These are phyloP conservation scores for Gossypium aridum DNA, from an alignment of 441 rosid species.

Conservation along the genomic window DNA sequence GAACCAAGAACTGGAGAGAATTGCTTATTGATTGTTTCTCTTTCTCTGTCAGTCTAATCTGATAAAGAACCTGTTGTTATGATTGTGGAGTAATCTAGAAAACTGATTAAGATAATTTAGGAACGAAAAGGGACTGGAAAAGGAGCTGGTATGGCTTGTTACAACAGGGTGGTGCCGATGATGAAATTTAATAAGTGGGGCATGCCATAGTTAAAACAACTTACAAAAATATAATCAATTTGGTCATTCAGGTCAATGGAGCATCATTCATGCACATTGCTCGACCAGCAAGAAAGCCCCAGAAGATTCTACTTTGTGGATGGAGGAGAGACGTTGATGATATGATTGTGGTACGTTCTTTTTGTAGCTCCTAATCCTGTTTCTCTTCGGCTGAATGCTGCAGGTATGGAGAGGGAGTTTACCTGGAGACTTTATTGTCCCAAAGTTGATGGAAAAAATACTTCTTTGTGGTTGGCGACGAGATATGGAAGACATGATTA, in stretches of 20 bases:
- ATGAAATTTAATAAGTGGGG: conserved; percentile 29
- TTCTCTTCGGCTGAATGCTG: conserved; percentile 47
- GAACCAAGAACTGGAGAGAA: not conserved
- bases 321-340: conserved; percentile 90
- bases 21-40: not conserved
- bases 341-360: conserved; percentile 79
- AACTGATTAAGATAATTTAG: not conserved
- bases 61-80: not conserved
- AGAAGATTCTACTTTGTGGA: conserved; percentile 86
- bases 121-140: not conserved
- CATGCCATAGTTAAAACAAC: conserved; percentile 21
- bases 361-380: conserved; percentile 57
- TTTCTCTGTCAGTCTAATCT: not conserved
- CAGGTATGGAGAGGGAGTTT: conserved; percentile 69
- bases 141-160: conserved; percentile 14
- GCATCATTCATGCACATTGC: conserved; percentile 49
- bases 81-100: not conserved
- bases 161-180: conserved; percentile 22
- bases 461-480: conserved; percentile 80
- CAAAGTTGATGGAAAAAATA: conserved; percentile 54
- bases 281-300: conserved; percentile 65
- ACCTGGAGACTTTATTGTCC: conserved; percentile 50
- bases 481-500: conserved; percentile 81
- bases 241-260: conserved; percentile 70
- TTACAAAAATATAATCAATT: conserved; percentile 40